phyloP scores from a whole-genome alignment of 2,329 filamentous ascomycete species.

The Sclerotinia spermophila region DNA sequence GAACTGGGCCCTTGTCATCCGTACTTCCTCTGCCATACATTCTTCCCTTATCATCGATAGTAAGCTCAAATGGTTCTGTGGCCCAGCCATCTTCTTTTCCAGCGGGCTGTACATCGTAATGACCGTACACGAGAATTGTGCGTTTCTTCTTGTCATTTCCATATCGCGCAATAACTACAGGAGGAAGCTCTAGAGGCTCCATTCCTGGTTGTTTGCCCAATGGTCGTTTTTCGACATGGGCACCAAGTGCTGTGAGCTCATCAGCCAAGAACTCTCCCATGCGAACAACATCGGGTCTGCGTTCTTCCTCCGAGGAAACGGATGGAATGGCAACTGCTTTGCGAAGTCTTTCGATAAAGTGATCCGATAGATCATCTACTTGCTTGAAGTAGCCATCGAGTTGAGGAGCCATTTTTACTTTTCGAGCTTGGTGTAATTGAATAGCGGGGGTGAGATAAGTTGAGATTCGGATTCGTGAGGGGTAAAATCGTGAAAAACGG shows the following conservation, averaged over 20 bases:
- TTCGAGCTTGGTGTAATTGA: conserved; percentile 52
- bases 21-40: conserved; percentile 97
- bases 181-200: conserved; percentile 85
- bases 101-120: conserved; percentile 98
- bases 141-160: conserved; percentile 89
- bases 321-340: conserved; percentile 96
- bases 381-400: conserved; percentile 91
- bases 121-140: conserved; percentile 94
- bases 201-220: conserved; percentile 91
- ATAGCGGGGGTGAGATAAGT: conserved; percentile 33
- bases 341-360: conserved; percentile 85
- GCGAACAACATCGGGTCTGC: conserved; percentile 86
- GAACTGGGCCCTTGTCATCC: conserved; percentile 95
- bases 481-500: neutral
- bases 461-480: conserved; percentile 6
- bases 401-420: conserved; percentile 76
- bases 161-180: conserved; percentile 88
- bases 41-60: conserved; percentile 81
- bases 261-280: conserved; percentile 90
- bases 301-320: conserved; percentile 84
- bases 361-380: conserved; percentile 73
- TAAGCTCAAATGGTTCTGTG: conserved; percentile 88
- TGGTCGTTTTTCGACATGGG: conserved; percentile 78
- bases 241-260: conserved; percentile 80
- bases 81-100: conserved; percentile 92